A percentile compares a stretch with the other conserved stretches of the same genome.
phyloP scores from a whole-genome alignment of 768 basidiomycete genomes.

The Leccinum obscurum region DNA sequence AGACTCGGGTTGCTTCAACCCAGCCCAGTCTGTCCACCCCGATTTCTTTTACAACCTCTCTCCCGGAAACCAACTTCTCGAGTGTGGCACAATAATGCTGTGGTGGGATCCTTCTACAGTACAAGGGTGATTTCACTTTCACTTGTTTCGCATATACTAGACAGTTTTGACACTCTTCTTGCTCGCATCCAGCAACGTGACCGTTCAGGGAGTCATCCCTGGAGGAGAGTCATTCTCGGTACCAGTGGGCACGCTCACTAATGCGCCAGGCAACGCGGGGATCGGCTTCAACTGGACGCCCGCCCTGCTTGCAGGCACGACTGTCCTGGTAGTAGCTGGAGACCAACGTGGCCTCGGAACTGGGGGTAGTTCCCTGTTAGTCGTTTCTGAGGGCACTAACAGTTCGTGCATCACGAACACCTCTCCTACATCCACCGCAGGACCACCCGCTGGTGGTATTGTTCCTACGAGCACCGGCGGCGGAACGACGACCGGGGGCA shows the following conservation, averaged over 20 bases:
- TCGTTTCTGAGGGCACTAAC: not conserved
- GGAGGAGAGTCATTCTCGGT: not conserved
- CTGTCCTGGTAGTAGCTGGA: not conserved
- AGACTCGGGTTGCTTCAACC: not conserved
- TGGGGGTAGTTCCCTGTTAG: not conserved
- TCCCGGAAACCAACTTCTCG: not conserved
- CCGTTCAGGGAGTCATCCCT: not conserved
- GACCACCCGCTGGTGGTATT: not conserved
- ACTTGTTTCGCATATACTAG: not conserved
- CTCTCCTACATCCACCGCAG: not conserved
- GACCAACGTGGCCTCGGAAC: not conserved
- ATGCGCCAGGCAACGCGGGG: not conserved
- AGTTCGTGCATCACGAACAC: not conserved
- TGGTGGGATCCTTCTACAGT: not conserved
- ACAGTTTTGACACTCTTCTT: not conserved
- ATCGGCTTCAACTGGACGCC: not conserved
- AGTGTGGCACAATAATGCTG: not conserved
- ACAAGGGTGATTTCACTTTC: not conserved
- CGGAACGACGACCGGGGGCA: not conserved
- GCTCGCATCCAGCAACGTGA: not conserved
- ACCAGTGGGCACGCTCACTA: not conserved
- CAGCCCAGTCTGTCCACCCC: not conserved
- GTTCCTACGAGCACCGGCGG: not conserved
- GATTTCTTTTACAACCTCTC: not conserved
- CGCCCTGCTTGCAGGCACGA: not conserved